Conservation (phyloP, 345 rosid species). For the Psidium friedrichsthalianum region DNA sequence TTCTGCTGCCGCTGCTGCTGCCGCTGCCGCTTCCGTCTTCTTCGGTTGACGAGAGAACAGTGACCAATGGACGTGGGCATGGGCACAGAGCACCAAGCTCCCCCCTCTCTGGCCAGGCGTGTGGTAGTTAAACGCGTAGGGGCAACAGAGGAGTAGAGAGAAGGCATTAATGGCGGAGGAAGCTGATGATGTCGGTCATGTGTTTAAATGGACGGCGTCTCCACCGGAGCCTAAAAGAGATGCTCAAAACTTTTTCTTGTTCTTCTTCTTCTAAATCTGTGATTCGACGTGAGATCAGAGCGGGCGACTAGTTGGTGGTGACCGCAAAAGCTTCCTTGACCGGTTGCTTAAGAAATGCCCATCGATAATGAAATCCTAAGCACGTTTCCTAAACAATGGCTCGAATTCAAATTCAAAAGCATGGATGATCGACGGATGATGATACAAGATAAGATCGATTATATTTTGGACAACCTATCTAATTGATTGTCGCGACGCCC, state of each 20-base stretch:
- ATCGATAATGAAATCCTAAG: background rate
- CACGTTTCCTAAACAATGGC: background rate
- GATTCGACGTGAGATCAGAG: background rate
- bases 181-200: background rate
- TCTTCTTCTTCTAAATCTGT: background rate
- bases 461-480: background rate
- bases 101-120: background rate
- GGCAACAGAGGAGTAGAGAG: background rate
- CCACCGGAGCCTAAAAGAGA: background rate
- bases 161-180: background rate
- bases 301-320: background rate
- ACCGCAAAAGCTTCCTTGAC: background rate
- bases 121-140: background rate
- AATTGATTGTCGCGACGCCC: fast-evolving
- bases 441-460: background rate
- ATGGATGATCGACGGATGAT: background rate
- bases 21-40: background rate
- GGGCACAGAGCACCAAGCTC: background rate
- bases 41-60: background rate
- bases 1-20: no score
- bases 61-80: background rate
- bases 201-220: background rate
- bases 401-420: background rate
- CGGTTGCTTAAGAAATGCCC: background rate
- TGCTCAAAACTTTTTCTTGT: background rate